Base-by-base conservation (phyloP, 495 filamentous ascomycete species). In the Talaromyces proteolyticus region DNA sequence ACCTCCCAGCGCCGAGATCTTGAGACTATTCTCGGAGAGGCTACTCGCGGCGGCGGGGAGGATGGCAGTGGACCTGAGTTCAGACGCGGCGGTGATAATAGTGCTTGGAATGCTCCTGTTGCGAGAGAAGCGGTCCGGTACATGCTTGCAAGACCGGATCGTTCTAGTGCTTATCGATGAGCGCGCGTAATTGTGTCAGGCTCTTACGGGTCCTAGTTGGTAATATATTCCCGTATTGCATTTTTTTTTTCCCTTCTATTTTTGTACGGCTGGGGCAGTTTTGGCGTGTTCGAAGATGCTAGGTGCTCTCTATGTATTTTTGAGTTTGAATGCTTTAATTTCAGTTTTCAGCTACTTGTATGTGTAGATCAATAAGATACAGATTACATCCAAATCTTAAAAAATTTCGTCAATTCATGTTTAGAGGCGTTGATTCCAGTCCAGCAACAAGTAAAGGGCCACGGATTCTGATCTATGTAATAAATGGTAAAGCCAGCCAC, bases 1-100 rank as follows among this genome's bases (percentile, higher is more conserved):
- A 86, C 81, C 57, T 88, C 82, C 6, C 93, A 98, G 74, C 87
- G 86, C 60, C 69, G 93, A 42, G 93, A 98, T 67, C 72, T 97
- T 45, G 92, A 96, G 63, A 82, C 91, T 8, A 83, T 97, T 38
- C 67, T 92, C 42, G 93, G 93, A 26, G 94, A 96, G 66, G 81
- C 80, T 3, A 75, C 75, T 38, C 73, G 84, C 21, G 83, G 84
- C 6, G 85, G 80, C 41, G 84, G 81, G 7, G 85, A 88, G 42
- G 77, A 80, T 58, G 73, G 65, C 18, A 74, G 65, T 38, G 77
- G 75, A 25, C 74, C 76, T 17, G 84, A 82, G 61, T 85, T 82
- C 65, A 70, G 72, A 41, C 65, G 75, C 34, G 81, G 81, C 22
- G 81, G 80, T 11, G 40, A 54, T 18, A 70, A 69, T 3, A 68